Evolutionary conservation across 2,329 filamentous ascomycete species (phyloP).

Genomic region (Sporothrix schenckii): DNA sequence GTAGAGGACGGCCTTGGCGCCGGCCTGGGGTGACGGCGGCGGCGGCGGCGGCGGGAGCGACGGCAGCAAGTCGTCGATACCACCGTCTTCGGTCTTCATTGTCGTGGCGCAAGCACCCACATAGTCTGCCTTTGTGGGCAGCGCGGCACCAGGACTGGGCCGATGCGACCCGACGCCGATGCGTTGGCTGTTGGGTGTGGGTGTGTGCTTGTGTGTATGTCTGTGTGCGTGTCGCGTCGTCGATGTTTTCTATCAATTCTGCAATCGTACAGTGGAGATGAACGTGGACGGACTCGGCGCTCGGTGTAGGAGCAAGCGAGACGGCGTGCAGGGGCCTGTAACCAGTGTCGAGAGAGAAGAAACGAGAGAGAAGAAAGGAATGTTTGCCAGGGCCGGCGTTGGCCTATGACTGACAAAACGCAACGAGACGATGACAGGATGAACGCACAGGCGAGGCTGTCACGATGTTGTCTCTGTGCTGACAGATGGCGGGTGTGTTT

Average conservation of each 20-base stretch:
- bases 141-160: slow-evolving; percentile 24
- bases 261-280: not conserved
- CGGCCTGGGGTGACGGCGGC: slow-evolving; percentile 19
- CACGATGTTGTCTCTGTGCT: slow-evolving; percentile 19
- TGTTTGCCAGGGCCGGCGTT: not conserved
- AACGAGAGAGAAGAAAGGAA: not conserved
- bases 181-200: not conserved
- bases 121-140: slow-evolving; percentile 30
- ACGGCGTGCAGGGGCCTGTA: not conserved
- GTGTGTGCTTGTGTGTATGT: not conserved
- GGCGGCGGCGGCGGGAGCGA: slow-evolving; percentile 32
- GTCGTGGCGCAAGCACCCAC: slow-evolving; percentile 28
- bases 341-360: not conserved
- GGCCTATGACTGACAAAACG: not conserved
- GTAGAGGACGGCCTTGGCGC: not conserved
- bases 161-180: slow-evolving; percentile 24
- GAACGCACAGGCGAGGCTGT: not conserved
- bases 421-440: not conserved
- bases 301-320: slow-evolving; percentile 30
- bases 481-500: not conserved
- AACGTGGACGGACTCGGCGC: slow-evolving; percentile 16
- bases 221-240: not conserved
- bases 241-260: not conserved
- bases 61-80: slow-evolving; percentile 32
- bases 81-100: slow-evolving; percentile 38